Percentiles rank a stretch among this genome's conserved stretches.
Conservation (phyloP, 208 protist species). For the Acanthamoeba castellanii region DNA sequence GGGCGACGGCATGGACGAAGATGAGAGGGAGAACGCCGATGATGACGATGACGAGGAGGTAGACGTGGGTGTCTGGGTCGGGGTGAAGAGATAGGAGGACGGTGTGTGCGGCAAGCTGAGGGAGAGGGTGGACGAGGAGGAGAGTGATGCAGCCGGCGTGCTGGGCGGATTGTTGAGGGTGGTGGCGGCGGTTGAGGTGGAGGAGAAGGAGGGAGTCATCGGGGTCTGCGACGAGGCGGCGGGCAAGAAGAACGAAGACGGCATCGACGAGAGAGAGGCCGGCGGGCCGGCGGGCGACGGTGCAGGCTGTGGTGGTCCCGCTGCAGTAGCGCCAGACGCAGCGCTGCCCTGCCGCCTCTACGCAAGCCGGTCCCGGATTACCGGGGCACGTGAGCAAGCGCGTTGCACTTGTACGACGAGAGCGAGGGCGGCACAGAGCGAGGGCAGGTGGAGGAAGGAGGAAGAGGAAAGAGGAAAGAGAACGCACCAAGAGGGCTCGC, state of each 20-base stretch:
- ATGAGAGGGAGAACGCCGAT: background rate
- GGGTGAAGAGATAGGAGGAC: background rate
- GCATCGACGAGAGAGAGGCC: background rate
- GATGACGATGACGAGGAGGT: background rate
- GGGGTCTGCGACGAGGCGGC: background rate
- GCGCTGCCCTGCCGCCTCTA: background rate
- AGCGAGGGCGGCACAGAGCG: too few relatives aligned
- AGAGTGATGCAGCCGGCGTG: background rate
- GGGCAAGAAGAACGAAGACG: background rate
- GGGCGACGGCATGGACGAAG: background rate
- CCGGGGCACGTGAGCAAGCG: background rate
- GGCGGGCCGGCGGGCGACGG: background rate
- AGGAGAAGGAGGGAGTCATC: background rate
- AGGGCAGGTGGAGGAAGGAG: too few relatives aligned
- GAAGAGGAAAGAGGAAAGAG: background rate
- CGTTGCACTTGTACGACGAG: too few relatives aligned
- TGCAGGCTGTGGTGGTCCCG: background rate
- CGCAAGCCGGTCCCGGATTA: too few relatives aligned
- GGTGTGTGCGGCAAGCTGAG: constrained; percentile 12
- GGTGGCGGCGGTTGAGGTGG: background rate
- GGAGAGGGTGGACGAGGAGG: background rate
- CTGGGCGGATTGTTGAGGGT: background rate
- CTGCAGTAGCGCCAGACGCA: background rate
- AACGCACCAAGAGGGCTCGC: background rate
- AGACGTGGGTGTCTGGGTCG: background rate